Base-by-base conservation (phyloP, 345 rosid species). In the Lepidium aucheri region DNA sequence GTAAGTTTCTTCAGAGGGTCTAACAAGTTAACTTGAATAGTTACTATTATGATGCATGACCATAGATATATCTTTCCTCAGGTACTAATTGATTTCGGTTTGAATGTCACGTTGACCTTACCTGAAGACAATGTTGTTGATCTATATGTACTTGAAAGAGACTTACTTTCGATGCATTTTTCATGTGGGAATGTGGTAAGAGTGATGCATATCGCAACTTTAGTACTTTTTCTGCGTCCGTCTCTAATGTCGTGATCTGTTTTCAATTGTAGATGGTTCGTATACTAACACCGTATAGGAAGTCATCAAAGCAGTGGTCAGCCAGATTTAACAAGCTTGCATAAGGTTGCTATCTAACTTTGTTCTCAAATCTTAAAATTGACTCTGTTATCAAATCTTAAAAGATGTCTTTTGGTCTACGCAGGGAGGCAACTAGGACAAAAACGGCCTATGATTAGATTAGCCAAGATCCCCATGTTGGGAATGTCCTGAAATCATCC, bases 71-170 rank as follows among this genome's bases (percentile, higher is more conserved):
- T 74, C 60, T 24, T 63, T 15, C 33, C 33, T 59, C 56, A 90
- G 98, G 96, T 90, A 18, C 85, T 90, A 20, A 90, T 93, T 67
- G 97, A 93, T 79, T 93, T 90, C 67, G 98, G 98, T 15, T 82
- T 93, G 78, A 91, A 98, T 81, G 86, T 86, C 78, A 91, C 94
- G 56, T 91, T 95, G 42, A 83, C 91, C 0, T 86, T 95, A 60
- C 98, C 96, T 3, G 97, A 95, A 75, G 96, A 95, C 74, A 95
- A 87, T 76, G 95, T 96, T 59, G 97, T 95, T 58, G 98, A 91
- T 72, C 76, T 95, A 51, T 95, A 95, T 72, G 98, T 91, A 6
- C 96, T 95, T 9, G 97, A 95, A 77, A 79, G 99, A 80, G 98
- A 96, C 4, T 80, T 91, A 67, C 80, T 95, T 59, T 87, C 96